Evolutionary conservation across 768 basidiomycete genomes (phyloP), one percentile per base, ranked within the genome.

Genomic region (Strobilomyces echinocephalus): DNA sequence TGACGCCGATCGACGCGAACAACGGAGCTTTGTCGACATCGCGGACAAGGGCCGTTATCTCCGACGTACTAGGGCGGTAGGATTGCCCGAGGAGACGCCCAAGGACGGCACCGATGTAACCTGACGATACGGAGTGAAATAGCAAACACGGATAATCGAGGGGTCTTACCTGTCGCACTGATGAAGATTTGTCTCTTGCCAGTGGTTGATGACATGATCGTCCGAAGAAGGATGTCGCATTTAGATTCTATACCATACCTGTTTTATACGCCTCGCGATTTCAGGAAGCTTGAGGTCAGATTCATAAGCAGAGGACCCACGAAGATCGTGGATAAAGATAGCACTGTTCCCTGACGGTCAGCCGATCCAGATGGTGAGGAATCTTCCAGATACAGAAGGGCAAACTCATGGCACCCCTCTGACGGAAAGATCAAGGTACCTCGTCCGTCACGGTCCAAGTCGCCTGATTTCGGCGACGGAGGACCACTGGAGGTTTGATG

Each of bases 131-230:
- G n/a, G 28, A 24, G 16, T 5, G 2, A n/a, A 16, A 11, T 18
- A 21, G 4, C 16, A n/a, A 4, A 39, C 15, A 34, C 8, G 15
- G 2, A 30, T 30, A 1, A 30, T 30, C 30, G 30, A 30, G 30
- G n/a, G n/a, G 14, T 47, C 63, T 34, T 53, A 75, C 78, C 77
- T 15, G 78, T 79, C 15, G 71, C 76, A 33, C 77, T 76, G 35
- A 72, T 73, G 51, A 79, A 72, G 40, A 80, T 71, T 20, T 24
- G 20, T 24, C 21, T 24, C 41, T 42, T n/a, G n/a, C n/a, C n/a
- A n/a, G n/a, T 70, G 65, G 3, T 40, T 8, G 39, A 40, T 24
- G 4, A 24, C 39, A 40, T 40, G 39, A 12, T 8, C 39, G 12
- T 7, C 9, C 31, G n/a, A 18, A 1, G 14, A 40, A 40, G 39